Conservation (phyloP, 192 early-diverging fungal genomes). For the Phycomyces nitens region DNA sequence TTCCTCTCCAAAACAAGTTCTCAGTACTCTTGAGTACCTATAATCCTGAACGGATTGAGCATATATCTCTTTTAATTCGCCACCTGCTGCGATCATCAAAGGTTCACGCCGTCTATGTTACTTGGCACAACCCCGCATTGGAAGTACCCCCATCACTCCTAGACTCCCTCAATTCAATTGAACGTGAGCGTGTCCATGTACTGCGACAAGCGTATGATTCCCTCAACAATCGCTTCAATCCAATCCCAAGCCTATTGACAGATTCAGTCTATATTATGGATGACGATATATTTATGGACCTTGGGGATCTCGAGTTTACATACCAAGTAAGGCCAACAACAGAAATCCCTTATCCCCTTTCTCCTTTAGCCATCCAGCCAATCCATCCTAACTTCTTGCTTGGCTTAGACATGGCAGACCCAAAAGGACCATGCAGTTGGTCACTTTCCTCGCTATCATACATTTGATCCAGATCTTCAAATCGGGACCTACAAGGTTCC, state of each 20-base stretch:
- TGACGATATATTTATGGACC: slow-evolving; percentile 31
- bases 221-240: slow-evolving; percentile 41
- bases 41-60: slow-evolving; percentile 29
- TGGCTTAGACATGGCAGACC: slow-evolving; percentile 18
- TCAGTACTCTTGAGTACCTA: slow-evolving; percentile 30
- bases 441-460: slow-evolving; percentile 30
- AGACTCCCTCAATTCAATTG: neutral
- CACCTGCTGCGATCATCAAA: slow-evolving; percentile 21
- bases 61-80: slow-evolving; percentile 21
- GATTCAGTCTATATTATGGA: slow-evolving; percentile 31
- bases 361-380: neutral
- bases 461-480: slow-evolving; percentile 10
- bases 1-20: slow-evolving; percentile 23
- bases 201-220: slow-evolving; percentile 28
- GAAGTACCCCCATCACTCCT: slow-evolving; percentile 20
- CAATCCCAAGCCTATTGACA: slow-evolving; percentile 12
- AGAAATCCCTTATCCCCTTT: neutral
- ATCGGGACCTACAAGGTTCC: slow-evolving; percentile 17
- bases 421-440: slow-evolving; percentile 23
- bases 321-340: slow-evolving; percentile 15
- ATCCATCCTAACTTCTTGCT: too few relatives aligned
- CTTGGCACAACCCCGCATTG: slow-evolving; percentile 37
- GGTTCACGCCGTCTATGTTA: slow-evolving; percentile 31
- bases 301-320: slow-evolving; percentile 26
- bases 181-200: slow-evolving; percentile 10